Conservation (phyloP, 805 yeast species). For the Candida wancherniae region DNA sequence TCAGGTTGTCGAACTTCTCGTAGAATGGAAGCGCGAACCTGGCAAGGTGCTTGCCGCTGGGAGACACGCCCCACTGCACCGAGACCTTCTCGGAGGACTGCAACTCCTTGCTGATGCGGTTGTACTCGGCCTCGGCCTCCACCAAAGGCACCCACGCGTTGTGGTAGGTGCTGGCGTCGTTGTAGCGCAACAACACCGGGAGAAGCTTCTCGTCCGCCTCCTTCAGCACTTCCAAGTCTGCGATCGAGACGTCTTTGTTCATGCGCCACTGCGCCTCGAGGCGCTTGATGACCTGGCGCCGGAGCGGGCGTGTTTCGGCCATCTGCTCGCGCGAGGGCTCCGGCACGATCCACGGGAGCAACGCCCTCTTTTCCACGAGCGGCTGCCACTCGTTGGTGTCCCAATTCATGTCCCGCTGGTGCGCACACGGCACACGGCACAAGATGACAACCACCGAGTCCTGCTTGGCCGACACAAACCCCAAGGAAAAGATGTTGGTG, state of each 20-base stretch:
- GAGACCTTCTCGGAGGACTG: slow-evolving; percentile 69
- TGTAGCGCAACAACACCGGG: slow-evolving; percentile 72
- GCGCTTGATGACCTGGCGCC: slow-evolving; percentile 60
- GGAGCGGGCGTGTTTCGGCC: slow-evolving; percentile 50
- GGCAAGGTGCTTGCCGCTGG: slow-evolving; percentile 62
- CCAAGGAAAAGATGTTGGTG: slow-evolving; percentile 70
- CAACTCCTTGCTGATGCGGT: slow-evolving; percentile 66
- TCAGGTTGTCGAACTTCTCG: slow-evolving; percentile 60
- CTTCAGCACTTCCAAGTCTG: slow-evolving; percentile 50
- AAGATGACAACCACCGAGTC: slow-evolving; percentile 82
- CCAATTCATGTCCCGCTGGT: slow-evolving; percentile 72
- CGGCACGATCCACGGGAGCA: slow-evolving; percentile 77
- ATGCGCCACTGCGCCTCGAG: slow-evolving; percentile 81
- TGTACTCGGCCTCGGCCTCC: slow-evolving; percentile 76
- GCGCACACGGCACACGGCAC: slow-evolving; percentile 88
- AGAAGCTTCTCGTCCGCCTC: slow-evolving; percentile 45
- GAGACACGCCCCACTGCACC: slow-evolving; percentile 68
- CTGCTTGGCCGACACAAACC: slow-evolving; percentile 81
- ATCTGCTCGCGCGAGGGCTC: slow-evolving; percentile 63
- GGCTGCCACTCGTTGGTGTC: slow-evolving; percentile 87
- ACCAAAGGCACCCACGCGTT: slow-evolving; percentile 80
- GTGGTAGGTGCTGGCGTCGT: slow-evolving; percentile 82
- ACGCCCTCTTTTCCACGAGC: slow-evolving; percentile 70
- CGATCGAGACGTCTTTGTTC: slow-evolving; percentile 65
- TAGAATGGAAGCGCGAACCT: slow-evolving; percentile 63